These are phyloP conservation scores for Aspergillus haitiensis DNA, from an alignment of 495 filamentous ascomycete genomes.

Conservation along the genomic window DNA sequence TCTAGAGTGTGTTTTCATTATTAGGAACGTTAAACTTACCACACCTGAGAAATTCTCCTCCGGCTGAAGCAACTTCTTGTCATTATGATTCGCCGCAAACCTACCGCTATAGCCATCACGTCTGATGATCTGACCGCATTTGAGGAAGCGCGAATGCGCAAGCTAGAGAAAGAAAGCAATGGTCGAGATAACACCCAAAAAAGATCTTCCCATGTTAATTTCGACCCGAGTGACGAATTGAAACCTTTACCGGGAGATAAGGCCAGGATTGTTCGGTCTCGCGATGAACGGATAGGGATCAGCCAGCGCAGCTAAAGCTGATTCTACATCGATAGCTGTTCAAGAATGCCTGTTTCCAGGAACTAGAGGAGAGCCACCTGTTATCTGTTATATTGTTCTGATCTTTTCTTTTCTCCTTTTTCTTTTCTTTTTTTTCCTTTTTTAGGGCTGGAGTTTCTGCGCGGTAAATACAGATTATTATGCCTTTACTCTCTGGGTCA, in stretches of 20 bases:
- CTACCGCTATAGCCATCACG: slow-evolving; percentile 75
- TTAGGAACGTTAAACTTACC: too few relatives aligned
- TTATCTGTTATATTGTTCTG: too few relatives aligned
- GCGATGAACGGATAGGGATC: slow-evolving; percentile 52
- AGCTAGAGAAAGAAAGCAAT: slow-evolving; percentile 31
- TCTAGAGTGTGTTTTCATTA: too few relatives aligned
- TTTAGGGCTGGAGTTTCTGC: too few relatives aligned
- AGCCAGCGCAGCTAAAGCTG: slow-evolving; percentile 32
- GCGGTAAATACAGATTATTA: too few relatives aligned
- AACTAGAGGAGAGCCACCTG: too few relatives aligned
- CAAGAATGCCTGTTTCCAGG: neutral
- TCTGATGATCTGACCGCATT: slow-evolving; percentile 75
- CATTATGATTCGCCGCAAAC: slow-evolving; percentile 77
- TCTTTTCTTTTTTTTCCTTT: too few relatives aligned
- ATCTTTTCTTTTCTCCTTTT: too few relatives aligned
- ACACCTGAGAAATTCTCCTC: too few relatives aligned
- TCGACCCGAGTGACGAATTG: slow-evolving; percentile 59
- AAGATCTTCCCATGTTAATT: slow-evolving; percentile 25
- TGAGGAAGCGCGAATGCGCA: slow-evolving; percentile 58
- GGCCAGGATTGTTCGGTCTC: slow-evolving; percentile 47
- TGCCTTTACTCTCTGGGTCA: too few relatives aligned
- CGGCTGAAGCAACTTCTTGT: too few relatives aligned
- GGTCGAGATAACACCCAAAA: slow-evolving; percentile 23
- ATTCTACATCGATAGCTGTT: neutral
- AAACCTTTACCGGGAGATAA: slow-evolving; percentile 57